Conservation (phyloP, 23 red algal species). For the Gracilaria gracilis region DNA sequence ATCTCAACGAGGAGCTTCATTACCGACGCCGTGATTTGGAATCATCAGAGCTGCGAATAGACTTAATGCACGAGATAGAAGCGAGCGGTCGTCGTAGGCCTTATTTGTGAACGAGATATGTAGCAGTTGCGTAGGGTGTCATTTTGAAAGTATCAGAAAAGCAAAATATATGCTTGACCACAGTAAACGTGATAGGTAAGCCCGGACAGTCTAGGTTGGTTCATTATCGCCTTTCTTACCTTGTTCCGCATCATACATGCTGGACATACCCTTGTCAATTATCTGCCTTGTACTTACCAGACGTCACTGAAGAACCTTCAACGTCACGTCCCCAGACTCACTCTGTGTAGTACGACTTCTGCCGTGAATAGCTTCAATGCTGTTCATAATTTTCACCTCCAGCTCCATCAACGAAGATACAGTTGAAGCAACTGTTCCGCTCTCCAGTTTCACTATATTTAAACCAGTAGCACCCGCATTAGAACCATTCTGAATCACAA, state of each 20-base stretch:
- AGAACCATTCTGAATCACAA: neutral
- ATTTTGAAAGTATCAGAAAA: neutral
- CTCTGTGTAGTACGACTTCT: neutral
- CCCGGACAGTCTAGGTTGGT: too few relatives aligned
- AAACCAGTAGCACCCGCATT: neutral
- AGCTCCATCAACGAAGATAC: neutral
- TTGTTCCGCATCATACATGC: too few relatives aligned
- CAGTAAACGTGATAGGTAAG: too few relatives aligned
- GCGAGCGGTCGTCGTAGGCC: constrained; percentile 1
- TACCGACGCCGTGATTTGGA: neutral
- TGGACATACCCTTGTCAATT: too few relatives aligned
- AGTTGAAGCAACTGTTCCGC: neutral
- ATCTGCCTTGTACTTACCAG: too few relatives aligned
- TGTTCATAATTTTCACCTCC: neutral
- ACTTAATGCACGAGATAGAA: constrained; percentile 3
- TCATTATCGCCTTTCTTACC: too few relatives aligned
- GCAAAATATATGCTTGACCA: too few relatives aligned
- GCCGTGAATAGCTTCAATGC: neutral
- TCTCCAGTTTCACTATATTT: neutral
- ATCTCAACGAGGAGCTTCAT: neutral
- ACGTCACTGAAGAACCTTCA: neutral
- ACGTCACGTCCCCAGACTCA: too few relatives aligned
- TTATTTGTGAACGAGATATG: neutral
- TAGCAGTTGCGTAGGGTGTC: too few relatives aligned
- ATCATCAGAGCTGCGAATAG: neutral